Evolutionary conservation across 2,329 filamentous ascomycete genomes (phyloP).

Genomic region (Cytospora chrysosperma): DNA sequence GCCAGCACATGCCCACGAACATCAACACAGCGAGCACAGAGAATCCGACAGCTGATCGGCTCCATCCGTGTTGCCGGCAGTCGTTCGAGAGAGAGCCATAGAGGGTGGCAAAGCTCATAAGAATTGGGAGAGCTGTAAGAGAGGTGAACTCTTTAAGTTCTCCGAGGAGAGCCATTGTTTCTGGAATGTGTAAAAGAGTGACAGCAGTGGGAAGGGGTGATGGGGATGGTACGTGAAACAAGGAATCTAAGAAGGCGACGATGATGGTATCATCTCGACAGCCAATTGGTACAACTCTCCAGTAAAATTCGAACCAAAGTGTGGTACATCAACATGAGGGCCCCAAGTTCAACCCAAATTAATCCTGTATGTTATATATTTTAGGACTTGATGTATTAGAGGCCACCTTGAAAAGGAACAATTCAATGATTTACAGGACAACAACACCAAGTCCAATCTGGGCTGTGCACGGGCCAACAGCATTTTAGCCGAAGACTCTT

Average conservation of each 20-base stretch:
- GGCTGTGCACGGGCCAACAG: neutral
- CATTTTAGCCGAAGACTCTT: neutral
- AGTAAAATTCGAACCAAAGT: neutral
- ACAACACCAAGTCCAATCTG: neutral
- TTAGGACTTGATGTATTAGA: neutral
- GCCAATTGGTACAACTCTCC: neutral
- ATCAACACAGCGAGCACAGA: constrained; percentile 28
- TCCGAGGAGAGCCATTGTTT: neutral
- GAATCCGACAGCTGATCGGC: constrained; percentile 7
- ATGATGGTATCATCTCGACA: neutral
- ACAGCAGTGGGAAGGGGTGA: neutral
- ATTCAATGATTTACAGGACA: neutral
- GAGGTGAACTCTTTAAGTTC: neutral
- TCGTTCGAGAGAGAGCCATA: neutral
- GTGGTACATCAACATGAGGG: neutral
- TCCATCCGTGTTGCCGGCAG: neutral
- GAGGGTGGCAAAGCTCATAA: neutral
- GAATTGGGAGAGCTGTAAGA: neutral
- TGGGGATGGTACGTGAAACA: neutral
- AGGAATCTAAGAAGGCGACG: neutral
- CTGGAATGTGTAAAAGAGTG: neutral
- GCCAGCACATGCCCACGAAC: constrained; percentile 35
- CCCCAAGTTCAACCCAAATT: neutral
- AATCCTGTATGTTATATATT: neutral
- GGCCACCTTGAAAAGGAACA: too few species aligned